Conservation (phyloP, 768 basidiomycete species). For the Floccularia luteovirens region DNA sequence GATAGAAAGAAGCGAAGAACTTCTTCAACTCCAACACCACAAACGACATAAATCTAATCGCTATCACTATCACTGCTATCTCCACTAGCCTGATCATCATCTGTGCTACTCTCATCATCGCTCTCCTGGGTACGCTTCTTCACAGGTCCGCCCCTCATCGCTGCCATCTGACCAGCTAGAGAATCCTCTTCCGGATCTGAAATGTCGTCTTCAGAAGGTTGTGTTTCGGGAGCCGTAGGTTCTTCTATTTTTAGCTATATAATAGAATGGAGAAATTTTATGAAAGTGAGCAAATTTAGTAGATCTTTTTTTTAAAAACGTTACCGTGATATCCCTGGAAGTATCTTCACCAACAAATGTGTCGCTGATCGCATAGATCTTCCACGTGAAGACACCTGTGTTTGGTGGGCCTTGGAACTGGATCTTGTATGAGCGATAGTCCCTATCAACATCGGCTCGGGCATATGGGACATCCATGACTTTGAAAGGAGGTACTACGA, state of each 20-base stretch:
- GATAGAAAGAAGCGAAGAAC: too few relatives aligned
- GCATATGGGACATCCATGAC: conserved; percentile 75
- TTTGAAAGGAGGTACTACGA: conserved; percentile 83
- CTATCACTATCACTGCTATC: conserved; percentile 30
- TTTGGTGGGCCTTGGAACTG: conserved; percentile 93
- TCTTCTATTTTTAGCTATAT: conserved; percentile 80
- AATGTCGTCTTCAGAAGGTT: conserved; percentile 81
- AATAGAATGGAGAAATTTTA: background rate
- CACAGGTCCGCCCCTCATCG: conserved; percentile 83
- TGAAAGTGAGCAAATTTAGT: conserved; percentile 7
- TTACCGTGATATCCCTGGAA: conserved; percentile 60
- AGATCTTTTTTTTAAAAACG: conserved; percentile 16
- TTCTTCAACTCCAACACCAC: too few relatives aligned
- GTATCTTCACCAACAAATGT: conserved; percentile 82
- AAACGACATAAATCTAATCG: conserved; percentile 14
- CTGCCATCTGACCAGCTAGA: conserved; percentile 95
- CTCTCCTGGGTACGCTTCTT: conserved; percentile 41
- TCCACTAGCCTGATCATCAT: conserved; percentile 46
- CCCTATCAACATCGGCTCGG: conserved; percentile 33
- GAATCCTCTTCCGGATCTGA: conserved; percentile 97
- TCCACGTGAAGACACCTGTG: conserved; percentile 84
- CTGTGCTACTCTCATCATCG: conserved; percentile 41
- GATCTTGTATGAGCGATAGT: conserved; percentile 80
- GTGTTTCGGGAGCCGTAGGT: conserved; percentile 48
- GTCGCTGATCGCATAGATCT: conserved; percentile 79